Conservation (phyloP, 768 basidiomycete genomes). For the Macrolepiota fuliginosa region DNA sequence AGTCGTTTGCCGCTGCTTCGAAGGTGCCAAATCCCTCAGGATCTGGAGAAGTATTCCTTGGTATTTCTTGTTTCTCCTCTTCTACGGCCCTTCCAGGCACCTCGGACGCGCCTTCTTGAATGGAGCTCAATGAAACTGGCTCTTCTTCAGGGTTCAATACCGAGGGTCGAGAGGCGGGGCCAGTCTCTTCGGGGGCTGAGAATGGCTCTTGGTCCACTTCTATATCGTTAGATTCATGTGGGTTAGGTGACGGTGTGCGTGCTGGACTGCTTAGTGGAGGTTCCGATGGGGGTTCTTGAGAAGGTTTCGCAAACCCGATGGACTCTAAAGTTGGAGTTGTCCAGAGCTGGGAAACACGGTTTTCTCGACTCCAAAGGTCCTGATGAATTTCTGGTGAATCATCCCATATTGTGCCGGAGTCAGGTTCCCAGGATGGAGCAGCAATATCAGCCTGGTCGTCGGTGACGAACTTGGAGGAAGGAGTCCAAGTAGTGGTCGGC, state of each 20-base stretch:
- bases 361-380: conserved; percentile 7
- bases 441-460: conserved; percentile 7
- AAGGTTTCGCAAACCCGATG: conserved; percentile 9
- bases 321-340: conserved; percentile 4
- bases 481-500: conserved; percentile 19
- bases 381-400: conserved; percentile 8
- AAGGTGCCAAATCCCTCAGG: conserved; percentile 62
- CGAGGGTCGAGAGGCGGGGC: background rate
- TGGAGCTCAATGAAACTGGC: background rate
- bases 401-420: conserved; percentile 11
- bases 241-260: background rate
- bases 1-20: conserved; percentile 24
- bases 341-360: conserved; percentile 6
- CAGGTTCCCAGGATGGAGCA: conserved; percentile 12
- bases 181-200: background rate
- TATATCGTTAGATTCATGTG: background rate
- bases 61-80: background rate
- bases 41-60: conserved; percentile 28
- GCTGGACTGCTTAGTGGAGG: background rate
- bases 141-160: background rate
- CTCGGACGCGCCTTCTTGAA: background rate
- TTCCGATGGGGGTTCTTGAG: background rate
- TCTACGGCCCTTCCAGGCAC: background rate
- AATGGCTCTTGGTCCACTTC: background rate
- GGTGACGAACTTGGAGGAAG: conserved; percentile 16